These are phyloP conservation scores for Talaromyces sp. DNA, from an alignment of 2,329 filamentous ascomycete genomes.

Conservation along the genomic window DNA sequence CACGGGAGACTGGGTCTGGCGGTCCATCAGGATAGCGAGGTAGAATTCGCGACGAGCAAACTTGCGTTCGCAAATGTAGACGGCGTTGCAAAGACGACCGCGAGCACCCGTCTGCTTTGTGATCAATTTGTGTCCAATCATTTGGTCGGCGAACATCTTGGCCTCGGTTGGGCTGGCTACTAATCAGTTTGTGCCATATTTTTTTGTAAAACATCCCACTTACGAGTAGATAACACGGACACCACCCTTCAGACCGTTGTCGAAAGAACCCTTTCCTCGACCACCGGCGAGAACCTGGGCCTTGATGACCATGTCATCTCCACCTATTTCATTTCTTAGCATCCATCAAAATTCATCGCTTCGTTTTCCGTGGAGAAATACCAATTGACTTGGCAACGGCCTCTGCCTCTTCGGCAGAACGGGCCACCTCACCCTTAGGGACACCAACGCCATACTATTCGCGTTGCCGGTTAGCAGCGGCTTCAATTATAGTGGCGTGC, in stretches of 20 bases:
- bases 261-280: slow-evolving; percentile 94
- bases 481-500: background rate
- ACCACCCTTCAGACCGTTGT: slow-evolving; percentile 98
- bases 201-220: slow-evolving; percentile 18
- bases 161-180: slow-evolving; percentile 69
- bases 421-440: slow-evolving; percentile 82
- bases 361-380: slow-evolving; percentile 30
- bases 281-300: slow-evolving; percentile 97
- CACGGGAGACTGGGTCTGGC: slow-evolving; percentile 80
- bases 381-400: slow-evolving; percentile 83
- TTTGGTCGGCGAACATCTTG: slow-evolving; percentile 96
- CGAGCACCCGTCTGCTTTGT: slow-evolving; percentile 97
- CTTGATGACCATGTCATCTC: slow-evolving; percentile 99
- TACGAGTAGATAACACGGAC: slow-evolving; percentile 97
- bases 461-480: slow-evolving; percentile 18
- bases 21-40: slow-evolving; percentile 97
- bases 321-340: slow-evolving; percentile 41
- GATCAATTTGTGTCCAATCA: slow-evolving; percentile 99
- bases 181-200: background rate
- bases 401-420: slow-evolving; percentile 81
- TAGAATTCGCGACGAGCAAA: slow-evolving; percentile 99
- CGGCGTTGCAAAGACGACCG: slow-evolving; percentile 91
- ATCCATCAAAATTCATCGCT: background rate
- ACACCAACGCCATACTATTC: slow-evolving; percentile 86
- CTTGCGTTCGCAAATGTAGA: slow-evolving; percentile 99